phyloP scores from a whole-genome alignment of 306 rosid genomes.

The Quercus berberidifolia region DNA sequence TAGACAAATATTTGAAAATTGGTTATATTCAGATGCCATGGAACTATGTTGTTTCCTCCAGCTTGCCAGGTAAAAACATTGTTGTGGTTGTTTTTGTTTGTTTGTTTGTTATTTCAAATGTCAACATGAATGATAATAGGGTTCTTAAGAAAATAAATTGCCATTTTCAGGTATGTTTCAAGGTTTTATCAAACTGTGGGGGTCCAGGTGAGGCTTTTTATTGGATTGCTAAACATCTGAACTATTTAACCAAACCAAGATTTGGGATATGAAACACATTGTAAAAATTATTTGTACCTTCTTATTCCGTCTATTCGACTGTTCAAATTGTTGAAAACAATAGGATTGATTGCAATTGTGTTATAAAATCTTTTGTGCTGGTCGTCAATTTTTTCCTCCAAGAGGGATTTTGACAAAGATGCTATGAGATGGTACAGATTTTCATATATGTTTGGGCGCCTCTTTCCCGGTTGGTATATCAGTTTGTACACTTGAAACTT shows the following conservation, averaged over 20 bases:
- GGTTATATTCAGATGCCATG: conserved; percentile 13
- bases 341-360: no score
- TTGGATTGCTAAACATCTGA: no score
- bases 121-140: not conserved
- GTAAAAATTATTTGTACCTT: not conserved
- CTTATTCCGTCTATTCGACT: no score
- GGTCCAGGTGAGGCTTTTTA: not conserved
- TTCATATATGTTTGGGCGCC: no score
- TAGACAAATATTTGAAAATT: conserved; percentile 8
- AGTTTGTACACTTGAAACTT: no score
- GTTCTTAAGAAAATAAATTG: not conserved
- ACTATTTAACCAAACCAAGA: not conserved
- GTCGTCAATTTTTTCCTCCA: no score
- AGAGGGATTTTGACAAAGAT: no score
- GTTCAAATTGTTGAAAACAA: no score
- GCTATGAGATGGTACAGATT: no score
- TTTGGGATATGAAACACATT: not conserved
- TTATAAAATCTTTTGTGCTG: not conserved
- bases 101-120: not conserved
- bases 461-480: no score
- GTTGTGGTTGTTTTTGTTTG: not conserved
- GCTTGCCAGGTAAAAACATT: conserved; percentile 5
- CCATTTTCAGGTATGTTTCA: not conserved
- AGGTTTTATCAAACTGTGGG: not conserved
- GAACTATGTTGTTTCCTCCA: conserved; percentile 6